These are phyloP conservation scores for Tinospora cordifolia DNA, from an alignment of 164 flowering plant species.

Conservation along the genomic window DNA sequence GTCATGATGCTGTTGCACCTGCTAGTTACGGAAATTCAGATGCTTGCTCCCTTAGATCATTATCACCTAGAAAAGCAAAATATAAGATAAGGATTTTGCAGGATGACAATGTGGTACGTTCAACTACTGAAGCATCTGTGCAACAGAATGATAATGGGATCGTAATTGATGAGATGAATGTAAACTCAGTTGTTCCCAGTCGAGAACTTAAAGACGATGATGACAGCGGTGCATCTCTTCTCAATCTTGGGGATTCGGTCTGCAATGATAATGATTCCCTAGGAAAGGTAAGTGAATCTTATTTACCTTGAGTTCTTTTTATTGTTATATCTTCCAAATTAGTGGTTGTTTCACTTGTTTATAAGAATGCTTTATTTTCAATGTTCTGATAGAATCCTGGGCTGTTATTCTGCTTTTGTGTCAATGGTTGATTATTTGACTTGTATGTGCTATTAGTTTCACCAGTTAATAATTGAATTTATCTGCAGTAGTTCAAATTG, in stretches of 20 bases:
- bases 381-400: neutral
- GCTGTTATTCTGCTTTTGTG: neutral
- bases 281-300: conserved; percentile 34
- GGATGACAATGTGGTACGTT: conserved; percentile 29
- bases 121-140: conserved; percentile 26
- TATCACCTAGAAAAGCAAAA: conserved; percentile 48
- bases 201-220: conserved; percentile 20
- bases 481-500: neutral
- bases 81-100: conserved; percentile 37
- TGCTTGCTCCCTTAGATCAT: conserved; percentile 45
- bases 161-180: conserved; percentile 18
- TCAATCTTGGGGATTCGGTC: conserved; percentile 8
- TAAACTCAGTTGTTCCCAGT: conserved; percentile 16
- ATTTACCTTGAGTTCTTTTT: neutral
- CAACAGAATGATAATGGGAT: conserved; percentile 28
- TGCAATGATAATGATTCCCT: conserved; percentile 11
- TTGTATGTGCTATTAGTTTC: neutral
- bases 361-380: neutral
- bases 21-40: conserved; percentile 32
- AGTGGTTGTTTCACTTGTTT: neutral
- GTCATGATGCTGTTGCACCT: conserved; percentile 25
- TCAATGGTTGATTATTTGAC: neutral
- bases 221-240: conserved; percentile 18
- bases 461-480: neutral
- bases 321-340: neutral